Evolutionary conservation across 768 basidiomycete species (phyloP), one percentile per base, ranked within the genome.

Genomic region (Mycena leptocephala): DNA sequence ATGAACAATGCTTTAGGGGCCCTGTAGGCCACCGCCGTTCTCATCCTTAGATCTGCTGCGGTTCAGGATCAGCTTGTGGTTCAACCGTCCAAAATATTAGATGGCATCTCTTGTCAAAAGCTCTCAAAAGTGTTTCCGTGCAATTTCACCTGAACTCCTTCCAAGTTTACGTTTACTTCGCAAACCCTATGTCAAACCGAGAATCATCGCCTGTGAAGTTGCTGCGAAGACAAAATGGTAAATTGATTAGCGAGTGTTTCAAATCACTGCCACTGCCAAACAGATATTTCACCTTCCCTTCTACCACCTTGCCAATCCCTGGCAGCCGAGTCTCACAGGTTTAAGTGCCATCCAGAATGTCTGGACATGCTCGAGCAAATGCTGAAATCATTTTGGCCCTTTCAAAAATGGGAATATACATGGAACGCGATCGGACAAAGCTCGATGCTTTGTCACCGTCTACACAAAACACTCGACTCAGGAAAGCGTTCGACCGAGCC

Each of bases 401-500:
- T 7, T 32, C 53, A 2, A 76, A 70, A 46, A 48, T 78, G 74
- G 77, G 77, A 3, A 58, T 78, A 0, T 76, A 75, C 46, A 76
- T 78, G 70, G 77, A 71, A 41, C 74, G 77, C 22, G 64, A 72
- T 51, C 46, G 64, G 3, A 33, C 13, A 6, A 35, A 43, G 10
- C 65, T 76, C 16, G 68, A 39, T 20, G 22, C n/a, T 14, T 26
- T 76, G 24, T 41, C 53, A 11, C 20, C 56, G 46, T 14, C 67
- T 3, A 63, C 70, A 24, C 69, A 72, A 30, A 71, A 64, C 48
- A 28, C 58, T n/a, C 46, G 55, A 11, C 70, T 78, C 20, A 41
- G 32, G 16, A 75, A 71, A 18, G 77, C 74, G 3, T 33, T 78
- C 35, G 77, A 78, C 28, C 62, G 64, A 24, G 65, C 62, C 10